Evolutionary conservation across 2,329 filamentous ascomycete genomes (phyloP).

Genomic region (Xylaria polymorpha): DNA sequence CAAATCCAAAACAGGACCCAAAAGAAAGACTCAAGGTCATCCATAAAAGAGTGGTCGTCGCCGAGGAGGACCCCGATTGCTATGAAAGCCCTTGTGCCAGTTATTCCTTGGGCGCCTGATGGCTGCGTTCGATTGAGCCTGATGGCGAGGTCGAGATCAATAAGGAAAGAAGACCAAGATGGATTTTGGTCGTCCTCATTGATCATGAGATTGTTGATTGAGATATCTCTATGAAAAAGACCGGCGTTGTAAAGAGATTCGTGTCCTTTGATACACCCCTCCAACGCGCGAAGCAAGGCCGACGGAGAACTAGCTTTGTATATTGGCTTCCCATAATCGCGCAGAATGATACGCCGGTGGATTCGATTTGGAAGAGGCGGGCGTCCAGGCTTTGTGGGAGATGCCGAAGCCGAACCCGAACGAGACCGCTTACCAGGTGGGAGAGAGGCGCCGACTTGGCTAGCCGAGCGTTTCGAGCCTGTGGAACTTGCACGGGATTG

Average conservation of each 20-base stretch:
- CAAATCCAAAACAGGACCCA: conserved; percentile 31
- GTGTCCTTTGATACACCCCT: conserved; percentile 52
- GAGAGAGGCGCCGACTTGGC: no score
- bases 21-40: conserved; percentile 32
- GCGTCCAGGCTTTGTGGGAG: conserved; percentile 24
- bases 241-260: conserved; percentile 48
- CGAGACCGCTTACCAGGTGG: no score
- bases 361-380: conserved; percentile 49
- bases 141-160: conserved; percentile 43
- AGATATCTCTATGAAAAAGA: conserved; percentile 56
- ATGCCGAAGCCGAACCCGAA: no score
- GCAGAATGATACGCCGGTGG: conserved; percentile 53
- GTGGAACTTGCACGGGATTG: no score
- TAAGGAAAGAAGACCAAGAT: conserved; percentile 46
- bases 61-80: conserved; percentile 25
- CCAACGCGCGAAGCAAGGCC: conserved; percentile 50
- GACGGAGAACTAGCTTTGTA: conserved; percentile 52
- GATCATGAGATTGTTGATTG: conserved; percentile 56
- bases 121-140: conserved; percentile 46
- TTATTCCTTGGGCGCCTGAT: conserved; percentile 52
- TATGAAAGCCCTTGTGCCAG: conserved; percentile 42
- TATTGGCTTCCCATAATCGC: conserved; percentile 53
- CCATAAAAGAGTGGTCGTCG: conserved; percentile 21
- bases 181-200: conserved; percentile 53
- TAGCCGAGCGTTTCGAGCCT: no score